These are phyloP conservation scores for Nevesoporus exiguus DNA, from an alignment of 768 basidiomycete genomes.

Conservation along the genomic window DNA sequence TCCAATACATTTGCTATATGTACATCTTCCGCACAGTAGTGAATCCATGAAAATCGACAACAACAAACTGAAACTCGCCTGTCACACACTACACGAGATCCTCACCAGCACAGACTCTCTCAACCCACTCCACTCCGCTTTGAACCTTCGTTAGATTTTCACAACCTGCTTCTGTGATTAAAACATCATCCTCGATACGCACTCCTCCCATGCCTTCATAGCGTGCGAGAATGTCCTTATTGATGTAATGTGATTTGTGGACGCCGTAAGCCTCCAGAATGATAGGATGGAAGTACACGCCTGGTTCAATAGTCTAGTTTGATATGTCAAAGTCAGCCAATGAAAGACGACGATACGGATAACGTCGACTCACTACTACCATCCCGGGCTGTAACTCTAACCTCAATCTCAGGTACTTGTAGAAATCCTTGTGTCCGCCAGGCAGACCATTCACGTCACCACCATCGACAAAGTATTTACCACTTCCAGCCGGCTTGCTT, in stretches of 20 bases:
- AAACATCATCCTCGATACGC: conserved; percentile 88
- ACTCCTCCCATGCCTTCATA: conserved; percentile 89
- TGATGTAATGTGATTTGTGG: conserved; percentile 52
- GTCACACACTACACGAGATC: conserved; percentile 19
- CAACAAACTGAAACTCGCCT: neutral
- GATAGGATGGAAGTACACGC: conserved; percentile 81
- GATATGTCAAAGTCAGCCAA: neutral
- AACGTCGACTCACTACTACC: conserved; percentile 69
- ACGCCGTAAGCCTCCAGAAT: conserved; percentile 63
- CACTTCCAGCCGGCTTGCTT: conserved; percentile 64
- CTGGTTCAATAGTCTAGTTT: conserved; percentile 83
- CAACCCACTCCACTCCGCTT: conserved; percentile 82
- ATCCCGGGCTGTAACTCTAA: conserved; percentile 71
- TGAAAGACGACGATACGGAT: neutral
- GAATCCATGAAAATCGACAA: neutral
- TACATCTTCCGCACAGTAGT: neutral
- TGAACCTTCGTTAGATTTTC: conserved; percentile 85
- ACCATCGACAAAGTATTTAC: conserved; percentile 64
- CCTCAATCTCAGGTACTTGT: conserved; percentile 76
- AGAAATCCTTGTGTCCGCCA: conserved; percentile 63
- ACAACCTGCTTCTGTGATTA: conserved; percentile 68
- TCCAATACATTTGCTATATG: neutral
- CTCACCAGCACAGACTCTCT: conserved; percentile 73
- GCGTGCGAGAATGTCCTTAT: conserved; percentile 17
- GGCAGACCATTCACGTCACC: conserved; percentile 65